Percentiles rank a stretch among this genome's conserved stretches.
These are phyloP conservation scores for Fusarium paranaense DNA, from an alignment of 2,329 filamentous ascomycete genomes.

Conservation along the genomic window DNA sequence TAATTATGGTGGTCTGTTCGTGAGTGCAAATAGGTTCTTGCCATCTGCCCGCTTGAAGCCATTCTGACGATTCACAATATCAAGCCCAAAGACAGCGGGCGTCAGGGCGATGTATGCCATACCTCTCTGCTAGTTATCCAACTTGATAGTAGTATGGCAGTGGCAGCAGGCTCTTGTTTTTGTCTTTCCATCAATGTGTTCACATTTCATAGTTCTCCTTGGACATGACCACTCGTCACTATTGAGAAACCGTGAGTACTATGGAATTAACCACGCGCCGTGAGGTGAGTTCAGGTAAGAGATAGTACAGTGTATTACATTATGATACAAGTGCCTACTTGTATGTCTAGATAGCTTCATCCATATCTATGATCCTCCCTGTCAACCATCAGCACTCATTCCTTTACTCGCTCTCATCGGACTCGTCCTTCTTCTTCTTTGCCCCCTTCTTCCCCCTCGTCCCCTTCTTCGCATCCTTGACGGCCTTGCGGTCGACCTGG, in stretches of 20 bases:
- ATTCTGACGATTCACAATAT: background rate
- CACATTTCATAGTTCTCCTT: background rate
- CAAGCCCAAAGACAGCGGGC: background rate
- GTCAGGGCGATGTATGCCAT: background rate
- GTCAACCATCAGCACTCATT: background rate
- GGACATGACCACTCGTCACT: background rate
- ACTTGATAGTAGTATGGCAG: background rate
- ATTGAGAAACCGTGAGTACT: background rate
- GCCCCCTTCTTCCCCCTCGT: constrained; percentile 26
- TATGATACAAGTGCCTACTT: background rate
- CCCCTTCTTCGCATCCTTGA: constrained; percentile 63
- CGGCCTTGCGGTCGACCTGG: constrained; percentile 81
- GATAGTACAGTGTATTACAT: background rate
- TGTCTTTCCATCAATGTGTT: background rate
- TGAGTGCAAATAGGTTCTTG: background rate
- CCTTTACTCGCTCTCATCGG: constrained; percentile 48
- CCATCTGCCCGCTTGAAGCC: background rate
- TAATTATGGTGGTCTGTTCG: background rate
- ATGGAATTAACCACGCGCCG: background rate
- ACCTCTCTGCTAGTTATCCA: background rate
- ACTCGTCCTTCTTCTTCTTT: constrained; percentile 51
- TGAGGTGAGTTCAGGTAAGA: background rate
- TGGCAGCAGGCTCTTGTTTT: background rate
- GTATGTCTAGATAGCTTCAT: background rate
- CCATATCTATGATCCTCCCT: background rate